phyloP scores from a whole-genome alignment of 495 filamentous ascomycete species.

The Stereocaulon alpinum region DNA sequence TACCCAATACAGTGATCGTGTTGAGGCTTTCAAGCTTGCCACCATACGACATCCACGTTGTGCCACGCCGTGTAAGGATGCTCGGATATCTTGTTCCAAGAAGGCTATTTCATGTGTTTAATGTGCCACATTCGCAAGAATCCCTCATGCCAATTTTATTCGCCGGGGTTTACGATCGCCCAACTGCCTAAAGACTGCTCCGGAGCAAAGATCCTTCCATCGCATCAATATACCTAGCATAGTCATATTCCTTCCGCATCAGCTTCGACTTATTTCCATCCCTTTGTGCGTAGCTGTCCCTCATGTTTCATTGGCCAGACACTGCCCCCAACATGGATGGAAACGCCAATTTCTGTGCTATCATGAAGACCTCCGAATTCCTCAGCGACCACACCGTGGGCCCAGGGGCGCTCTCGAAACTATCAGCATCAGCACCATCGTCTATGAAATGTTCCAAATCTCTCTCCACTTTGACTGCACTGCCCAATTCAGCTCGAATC shows the following conservation, averaged over 20 bases:
- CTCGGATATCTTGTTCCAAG: not conserved
- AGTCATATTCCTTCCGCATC: not conserved
- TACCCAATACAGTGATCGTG: too few relatives aligned
- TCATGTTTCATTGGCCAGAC: too few relatives aligned
- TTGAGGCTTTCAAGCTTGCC: too few relatives aligned
- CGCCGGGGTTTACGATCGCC: not conserved
- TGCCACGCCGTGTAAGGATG: too few relatives aligned
- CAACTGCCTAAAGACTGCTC: not conserved
- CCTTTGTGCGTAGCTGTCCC: not conserved
- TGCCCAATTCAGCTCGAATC: not conserved
- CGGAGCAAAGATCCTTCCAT: not conserved
- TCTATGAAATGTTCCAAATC: not conserved
- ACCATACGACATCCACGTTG: not conserved
- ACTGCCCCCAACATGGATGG: not conserved
- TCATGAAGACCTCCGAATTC: not conserved
- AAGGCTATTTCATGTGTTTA: not conserved
- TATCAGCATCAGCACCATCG: not conserved
- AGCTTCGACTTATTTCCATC: not conserved
- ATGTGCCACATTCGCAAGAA: not conserved
- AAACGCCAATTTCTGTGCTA: not conserved
- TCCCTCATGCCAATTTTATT: not conserved
- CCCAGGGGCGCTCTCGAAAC: not conserved
- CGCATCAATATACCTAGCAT: not conserved
- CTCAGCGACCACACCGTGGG: not conserved
- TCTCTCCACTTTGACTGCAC: not conserved